phyloP scores from a whole-genome alignment of 1,139 yeast genomes.

The Candida sp. region DNA sequence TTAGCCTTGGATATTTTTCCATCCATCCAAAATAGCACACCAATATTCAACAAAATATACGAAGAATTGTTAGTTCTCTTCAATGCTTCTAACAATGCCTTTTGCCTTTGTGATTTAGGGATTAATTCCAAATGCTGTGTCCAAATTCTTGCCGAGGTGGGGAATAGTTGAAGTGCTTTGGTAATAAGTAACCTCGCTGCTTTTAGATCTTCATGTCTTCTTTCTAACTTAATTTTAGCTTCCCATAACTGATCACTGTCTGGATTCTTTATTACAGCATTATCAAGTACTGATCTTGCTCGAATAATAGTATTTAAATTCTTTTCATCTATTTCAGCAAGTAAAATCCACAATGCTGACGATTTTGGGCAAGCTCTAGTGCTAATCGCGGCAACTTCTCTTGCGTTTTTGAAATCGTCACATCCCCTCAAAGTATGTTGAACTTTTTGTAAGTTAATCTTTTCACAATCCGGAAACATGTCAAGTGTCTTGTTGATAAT shows the following conservation, averaged over 20 bases:
- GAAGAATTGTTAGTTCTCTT: constrained; percentile 61
- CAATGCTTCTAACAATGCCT: constrained; percentile 70
- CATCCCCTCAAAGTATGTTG: constrained; percentile 41
- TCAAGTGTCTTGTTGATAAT: constrained; percentile 44
- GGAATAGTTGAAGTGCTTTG: constrained; percentile 59
- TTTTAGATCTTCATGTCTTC: constrained; percentile 38
- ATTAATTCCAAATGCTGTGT: constrained; percentile 51
- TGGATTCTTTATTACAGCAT: constrained; percentile 56
- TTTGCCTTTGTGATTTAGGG: constrained; percentile 56
- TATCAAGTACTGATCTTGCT: constrained; percentile 74
- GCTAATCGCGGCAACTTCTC: constrained; percentile 48
- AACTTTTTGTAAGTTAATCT: constrained; percentile 57
- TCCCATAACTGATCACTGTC: constrained; percentile 51
- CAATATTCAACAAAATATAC: constrained; percentile 59
- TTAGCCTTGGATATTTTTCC: constrained; percentile 64
- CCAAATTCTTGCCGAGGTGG: constrained; percentile 63
- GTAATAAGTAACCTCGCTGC: constrained; percentile 58
- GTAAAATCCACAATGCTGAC: constrained; percentile 51
- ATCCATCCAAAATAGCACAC: constrained; percentile 64
- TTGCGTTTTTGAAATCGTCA: constrained; percentile 34
- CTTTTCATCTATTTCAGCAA: constrained; percentile 49
- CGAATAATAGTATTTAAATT: constrained; percentile 40
- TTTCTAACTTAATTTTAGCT: constrained; percentile 60
- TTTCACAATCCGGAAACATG: constrained; percentile 42
- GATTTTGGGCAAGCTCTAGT: constrained; percentile 43